Conservation (phyloP, 1,139 yeast species). For the Geotrichum candidum region DNA sequence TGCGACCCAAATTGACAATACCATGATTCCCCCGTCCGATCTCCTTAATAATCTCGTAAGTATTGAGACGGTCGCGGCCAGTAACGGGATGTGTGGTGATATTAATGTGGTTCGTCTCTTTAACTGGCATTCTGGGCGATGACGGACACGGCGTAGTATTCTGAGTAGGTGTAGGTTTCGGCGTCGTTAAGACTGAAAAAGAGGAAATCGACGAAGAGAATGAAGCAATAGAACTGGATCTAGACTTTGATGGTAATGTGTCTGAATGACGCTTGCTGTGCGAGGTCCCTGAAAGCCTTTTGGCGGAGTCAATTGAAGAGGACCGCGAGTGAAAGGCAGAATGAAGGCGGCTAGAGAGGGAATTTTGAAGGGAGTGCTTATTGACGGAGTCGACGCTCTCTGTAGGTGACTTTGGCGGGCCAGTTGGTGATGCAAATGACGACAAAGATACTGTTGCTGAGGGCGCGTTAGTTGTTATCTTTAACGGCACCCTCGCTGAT, state of each 20-base stretch:
- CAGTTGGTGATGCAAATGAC: not conserved
- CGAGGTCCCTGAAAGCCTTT: not conserved
- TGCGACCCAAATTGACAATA: constrained; percentile 85
- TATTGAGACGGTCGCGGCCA: constrained; percentile 75
- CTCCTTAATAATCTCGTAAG: constrained; percentile 82
- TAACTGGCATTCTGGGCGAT: constrained; percentile 41
- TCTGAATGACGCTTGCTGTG: not conserved
- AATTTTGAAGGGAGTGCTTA: not conserved
- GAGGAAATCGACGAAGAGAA: not conserved
- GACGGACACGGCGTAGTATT: constrained; percentile 5
- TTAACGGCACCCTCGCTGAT: not conserved
- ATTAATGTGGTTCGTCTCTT: constrained; percentile 75
- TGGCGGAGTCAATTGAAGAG: constrained; percentile 1
- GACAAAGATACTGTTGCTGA: not conserved
- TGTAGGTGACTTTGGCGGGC: not conserved
- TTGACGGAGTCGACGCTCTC: not conserved
- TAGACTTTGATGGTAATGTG: not conserved
- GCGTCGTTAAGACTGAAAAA: not conserved
- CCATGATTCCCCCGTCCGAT: constrained; percentile 97
- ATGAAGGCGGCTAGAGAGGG: constrained; percentile 7
- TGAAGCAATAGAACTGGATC: not conserved
- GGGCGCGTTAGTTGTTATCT: not conserved
- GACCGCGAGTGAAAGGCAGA: constrained; percentile 8
- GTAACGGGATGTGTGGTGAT: constrained; percentile 87
- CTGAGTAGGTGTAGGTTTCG: not conserved